These are phyloP conservation scores for Cinchona pubescens DNA, from an alignment of 257 asterid species.

Conservation along the genomic window DNA sequence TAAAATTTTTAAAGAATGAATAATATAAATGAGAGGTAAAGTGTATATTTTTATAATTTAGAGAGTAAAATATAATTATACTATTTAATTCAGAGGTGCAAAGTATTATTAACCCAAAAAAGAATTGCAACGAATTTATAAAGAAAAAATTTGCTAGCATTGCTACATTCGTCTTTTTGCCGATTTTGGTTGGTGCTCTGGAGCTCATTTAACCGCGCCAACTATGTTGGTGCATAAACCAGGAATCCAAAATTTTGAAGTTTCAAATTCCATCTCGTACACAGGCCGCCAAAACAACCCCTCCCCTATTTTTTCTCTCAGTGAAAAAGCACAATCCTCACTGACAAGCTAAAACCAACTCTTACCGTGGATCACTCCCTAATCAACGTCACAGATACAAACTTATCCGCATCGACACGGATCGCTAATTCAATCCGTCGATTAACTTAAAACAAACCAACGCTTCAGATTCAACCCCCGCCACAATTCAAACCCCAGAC, in stretches of 20 bases:
- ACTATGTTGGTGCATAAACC: background rate
- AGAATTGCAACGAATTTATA: too few species aligned
- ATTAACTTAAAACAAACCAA: background rate
- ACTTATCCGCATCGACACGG: background rate
- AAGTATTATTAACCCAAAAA: too few species aligned
- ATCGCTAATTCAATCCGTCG: conserved; percentile 10
- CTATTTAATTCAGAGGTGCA: too few species aligned
- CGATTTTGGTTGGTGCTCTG: too few species aligned
- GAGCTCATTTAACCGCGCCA: background rate
- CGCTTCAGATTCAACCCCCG: conserved; percentile 19
- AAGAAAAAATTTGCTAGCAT: too few species aligned
- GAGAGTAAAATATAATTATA: too few species aligned
- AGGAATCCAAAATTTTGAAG: background rate
- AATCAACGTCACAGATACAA: conserved; percentile 3
- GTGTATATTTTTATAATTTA: too few species aligned
- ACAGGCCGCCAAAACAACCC: conserved; percentile 8
- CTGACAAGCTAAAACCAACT: background rate
- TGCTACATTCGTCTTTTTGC: too few species aligned
- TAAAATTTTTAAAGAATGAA: too few species aligned
- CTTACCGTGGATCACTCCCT: background rate
- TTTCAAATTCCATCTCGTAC: too few species aligned
- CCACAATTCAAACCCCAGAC: conserved; percentile 6
- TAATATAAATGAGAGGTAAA: too few species aligned
- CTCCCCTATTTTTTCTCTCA: background rate
- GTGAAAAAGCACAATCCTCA: conserved; percentile 32